A percentile compares a stretch with the other conserved stretches of the same genome.
Evolutionary conservation across 306 rosid genomes (phyloP).

Genomic region (Inga oerstediana): DNA sequence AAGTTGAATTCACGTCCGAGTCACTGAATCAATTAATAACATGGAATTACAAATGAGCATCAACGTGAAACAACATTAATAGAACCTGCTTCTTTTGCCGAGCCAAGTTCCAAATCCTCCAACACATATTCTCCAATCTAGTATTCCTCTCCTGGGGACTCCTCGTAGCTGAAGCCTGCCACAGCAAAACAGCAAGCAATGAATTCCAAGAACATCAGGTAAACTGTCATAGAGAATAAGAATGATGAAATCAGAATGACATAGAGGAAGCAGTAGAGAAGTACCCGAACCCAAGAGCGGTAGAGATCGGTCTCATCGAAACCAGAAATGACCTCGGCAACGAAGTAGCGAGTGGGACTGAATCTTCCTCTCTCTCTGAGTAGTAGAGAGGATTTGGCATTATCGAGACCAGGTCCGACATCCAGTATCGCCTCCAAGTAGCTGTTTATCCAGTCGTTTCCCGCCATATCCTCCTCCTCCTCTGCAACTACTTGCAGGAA

Average conservation of each 20-base stretch:
- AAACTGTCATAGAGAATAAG: not conserved
- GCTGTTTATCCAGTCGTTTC: slow-evolving; percentile 95
- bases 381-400: slow-evolving; percentile 79
- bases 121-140: slow-evolving; percentile 94
- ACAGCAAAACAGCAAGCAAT: not conserved
- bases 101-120: slow-evolving; percentile 99
- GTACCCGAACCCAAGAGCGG: slow-evolving; percentile 96
- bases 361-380: slow-evolving; percentile 93
- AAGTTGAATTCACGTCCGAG: not conserved
- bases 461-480: slow-evolving; percentile 58
- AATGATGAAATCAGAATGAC: not conserved
- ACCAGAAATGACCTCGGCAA: slow-evolving; percentile 89
- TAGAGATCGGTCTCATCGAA: slow-evolving; percentile 98
- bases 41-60: not conserved
- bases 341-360: slow-evolving; percentile 96
- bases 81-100: slow-evolving; percentile 92
- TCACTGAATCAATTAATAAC: not conserved
- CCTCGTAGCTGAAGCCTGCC: slow-evolving; percentile 89
- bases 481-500: not conserved
- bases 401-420: slow-evolving; percentile 85
- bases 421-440: slow-evolving; percentile 94
- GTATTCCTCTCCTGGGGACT: slow-evolving; percentile 99
- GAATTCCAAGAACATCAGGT: not conserved
- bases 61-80: not conserved
- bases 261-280: not conserved